phyloP scores from a whole-genome alignment of 2,329 filamentous ascomycete genomes.

The Colletotrichum sp. region DNA sequence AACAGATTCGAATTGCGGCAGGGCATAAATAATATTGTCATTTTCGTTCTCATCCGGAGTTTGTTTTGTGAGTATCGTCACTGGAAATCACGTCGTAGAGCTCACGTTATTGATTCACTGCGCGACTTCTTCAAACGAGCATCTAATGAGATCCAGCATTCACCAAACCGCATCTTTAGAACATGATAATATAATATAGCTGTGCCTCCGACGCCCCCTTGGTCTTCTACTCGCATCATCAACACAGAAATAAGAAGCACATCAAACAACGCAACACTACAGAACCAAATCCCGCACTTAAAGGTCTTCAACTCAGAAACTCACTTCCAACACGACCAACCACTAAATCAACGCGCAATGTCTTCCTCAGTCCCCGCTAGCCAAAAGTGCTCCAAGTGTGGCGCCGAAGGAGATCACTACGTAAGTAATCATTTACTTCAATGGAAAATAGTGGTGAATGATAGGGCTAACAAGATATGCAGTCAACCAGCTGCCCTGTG shows the following conservation, averaged over 20 bases:
- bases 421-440: neutral
- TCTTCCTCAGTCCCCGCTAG: neutral
- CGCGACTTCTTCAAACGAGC: neutral
- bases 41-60: neutral
- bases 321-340: neutral
- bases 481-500: neutral
- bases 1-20: neutral
- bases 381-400: neutral
- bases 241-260: neutral
- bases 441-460: neutral
- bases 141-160: neutral
- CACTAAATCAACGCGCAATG: neutral
- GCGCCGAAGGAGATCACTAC: neutral
- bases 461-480: neutral
- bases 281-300: neutral
- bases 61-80: neutral
- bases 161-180: neutral
- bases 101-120: neutral
- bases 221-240: neutral
- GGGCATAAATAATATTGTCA: neutral
- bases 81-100: neutral
- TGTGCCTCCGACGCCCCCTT: neutral
- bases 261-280: neutral
- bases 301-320: neutral
- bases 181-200: neutral